These are phyloP conservation scores for Exophiala oligosperma DNA, from an alignment of 2,329 filamentous ascomycete species.

Conservation along the genomic window DNA sequence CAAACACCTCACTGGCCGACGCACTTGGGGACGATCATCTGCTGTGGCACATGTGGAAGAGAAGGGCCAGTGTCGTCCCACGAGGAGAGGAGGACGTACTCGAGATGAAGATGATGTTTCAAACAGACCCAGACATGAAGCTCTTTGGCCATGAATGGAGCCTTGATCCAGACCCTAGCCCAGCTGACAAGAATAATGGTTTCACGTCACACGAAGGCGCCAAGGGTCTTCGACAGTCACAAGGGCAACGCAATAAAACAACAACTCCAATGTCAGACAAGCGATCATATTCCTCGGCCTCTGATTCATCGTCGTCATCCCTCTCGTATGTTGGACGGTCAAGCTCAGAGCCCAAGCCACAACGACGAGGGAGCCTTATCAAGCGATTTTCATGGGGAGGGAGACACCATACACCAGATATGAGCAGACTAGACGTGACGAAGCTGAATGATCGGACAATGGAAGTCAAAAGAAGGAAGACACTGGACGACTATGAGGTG, in stretches of 20 bases:
- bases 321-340: slow-evolving; percentile 12
- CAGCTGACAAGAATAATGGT: slow-evolving; percentile 16
- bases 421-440: slow-evolving; percentile 7
- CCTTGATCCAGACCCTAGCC: slow-evolving; percentile 16
- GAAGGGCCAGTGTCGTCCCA: slow-evolving; percentile 20
- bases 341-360: slow-evolving; percentile 13
- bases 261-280: slow-evolving; percentile 11
- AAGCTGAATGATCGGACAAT: slow-evolving; percentile 17
- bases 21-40: slow-evolving; percentile 24
- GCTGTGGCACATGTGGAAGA: slow-evolving; percentile 24
- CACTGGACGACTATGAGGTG: slow-evolving; percentile 24
- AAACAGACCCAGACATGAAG: slow-evolving; percentile 27
- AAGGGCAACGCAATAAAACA: slow-evolving; percentile 4
- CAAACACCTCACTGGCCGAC: slow-evolving; percentile 18
- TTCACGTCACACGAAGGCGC: slow-evolving; percentile 14
- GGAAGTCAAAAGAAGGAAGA: slow-evolving; percentile 27
- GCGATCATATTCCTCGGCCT: slow-evolving; percentile 12
- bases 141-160: slow-evolving; percentile 17
- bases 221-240: background rate
- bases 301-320: slow-evolving; percentile 16
- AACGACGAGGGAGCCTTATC: slow-evolving; percentile 17
- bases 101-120: slow-evolving; percentile 25
- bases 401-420: slow-evolving; percentile 7
- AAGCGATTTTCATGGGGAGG: slow-evolving; percentile 24
- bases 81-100: slow-evolving; percentile 18